phyloP scores from a whole-genome alignment of 176 grass and related monocot species.

The Stipa capillata region DNA sequence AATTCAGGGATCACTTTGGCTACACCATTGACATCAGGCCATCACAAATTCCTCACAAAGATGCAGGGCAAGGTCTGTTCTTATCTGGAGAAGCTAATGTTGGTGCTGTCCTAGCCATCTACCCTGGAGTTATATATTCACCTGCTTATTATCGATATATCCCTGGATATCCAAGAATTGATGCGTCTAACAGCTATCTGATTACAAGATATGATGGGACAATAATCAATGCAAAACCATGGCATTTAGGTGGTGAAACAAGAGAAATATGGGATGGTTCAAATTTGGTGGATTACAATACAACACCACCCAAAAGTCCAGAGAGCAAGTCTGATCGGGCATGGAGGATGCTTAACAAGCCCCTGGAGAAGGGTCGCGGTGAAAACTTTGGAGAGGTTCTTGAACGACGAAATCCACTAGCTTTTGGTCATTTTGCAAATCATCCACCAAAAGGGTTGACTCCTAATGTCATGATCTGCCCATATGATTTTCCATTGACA shows the following conservation, averaged over 20 bases:
- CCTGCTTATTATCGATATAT: slow-evolving; percentile 93
- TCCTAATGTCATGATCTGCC: slow-evolving; percentile 91
- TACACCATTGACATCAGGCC: slow-evolving; percentile 69
- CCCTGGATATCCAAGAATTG: slow-evolving; percentile 85
- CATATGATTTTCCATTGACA: slow-evolving; percentile 74
- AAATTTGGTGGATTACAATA: slow-evolving; percentile 17
- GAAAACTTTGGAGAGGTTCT: slow-evolving; percentile 56
- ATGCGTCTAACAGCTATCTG: slow-evolving; percentile 68
- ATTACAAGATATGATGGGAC: slow-evolving; percentile 89
- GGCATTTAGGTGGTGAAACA: slow-evolving; percentile 52
- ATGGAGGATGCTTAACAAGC: slow-evolving; percentile 81
- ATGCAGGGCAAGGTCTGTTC: slow-evolving; percentile 83
- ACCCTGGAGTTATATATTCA: slow-evolving; percentile 87
- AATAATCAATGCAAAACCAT: slow-evolving; percentile 85
- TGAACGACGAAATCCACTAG: slow-evolving; percentile 80
- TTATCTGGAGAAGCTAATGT: slow-evolving; percentile 55
- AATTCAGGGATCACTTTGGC: slow-evolving; percentile 46
- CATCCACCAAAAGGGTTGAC: slow-evolving; percentile 60
- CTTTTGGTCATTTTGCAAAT: slow-evolving; percentile 89
- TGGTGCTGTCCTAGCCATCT: slow-evolving; percentile 75
- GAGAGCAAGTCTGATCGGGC: slow-evolving; percentile 48
- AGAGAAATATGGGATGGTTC: slow-evolving; percentile 81
- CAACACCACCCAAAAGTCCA: slow-evolving; percentile 18
- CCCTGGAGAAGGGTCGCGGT: slow-evolving; percentile 36
- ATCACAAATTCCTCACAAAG: slow-evolving; percentile 85